Evolutionary conservation across 768 basidiomycete genomes (phyloP), one percentile per base, ranked within the genome.

Genomic region (Suillus americanus): DNA sequence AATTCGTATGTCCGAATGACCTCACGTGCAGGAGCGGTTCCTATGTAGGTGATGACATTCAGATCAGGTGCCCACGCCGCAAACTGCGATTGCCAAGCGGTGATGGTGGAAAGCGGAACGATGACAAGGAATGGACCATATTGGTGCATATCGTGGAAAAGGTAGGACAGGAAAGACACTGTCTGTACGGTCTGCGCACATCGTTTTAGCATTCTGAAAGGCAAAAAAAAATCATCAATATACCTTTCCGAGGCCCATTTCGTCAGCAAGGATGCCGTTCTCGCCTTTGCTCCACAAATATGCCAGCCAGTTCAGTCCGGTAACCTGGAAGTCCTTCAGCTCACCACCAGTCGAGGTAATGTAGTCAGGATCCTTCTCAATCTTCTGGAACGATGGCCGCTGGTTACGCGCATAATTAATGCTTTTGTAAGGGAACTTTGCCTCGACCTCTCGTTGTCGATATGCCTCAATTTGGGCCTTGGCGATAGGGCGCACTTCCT

Each of bases 231-330:
- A 12, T n/a, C 28, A 12, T n/a, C 28, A 38, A 33, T 33, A 23
- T 67, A 91, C 85, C 87, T 99, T 99, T 62, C 97, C 97, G 30
- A 99, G 90, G 75, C 97, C 97, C 97, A 99, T 99, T 84, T 99
- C 97, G 72, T 99, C 97, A 1, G 97, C 97, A 41, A 99, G 80
- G 65, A 99, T 97, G 23, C 97, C 97, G 73, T 99, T 99, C 70
- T 97, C 91, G 10, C 93, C 93, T 69, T 94, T 88, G 68, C 86
- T 89, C 97, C 97, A 99, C 18, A 96, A 81, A 77, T 97, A 99
- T 5, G 94, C 91, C n/a, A 99, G 83, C 97, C 97, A 99, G 74
- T 99, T 99, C 67, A 99, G 83, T 28, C 97, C 97, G 3, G 95
- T 97, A 46, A 99, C 82, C 80, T 99, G 97, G 81, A 99, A 99